phyloP scores from a whole-genome alignment of 2,329 filamentous ascomycete genomes.

The Fonsecaea multimorphosa region DNA sequence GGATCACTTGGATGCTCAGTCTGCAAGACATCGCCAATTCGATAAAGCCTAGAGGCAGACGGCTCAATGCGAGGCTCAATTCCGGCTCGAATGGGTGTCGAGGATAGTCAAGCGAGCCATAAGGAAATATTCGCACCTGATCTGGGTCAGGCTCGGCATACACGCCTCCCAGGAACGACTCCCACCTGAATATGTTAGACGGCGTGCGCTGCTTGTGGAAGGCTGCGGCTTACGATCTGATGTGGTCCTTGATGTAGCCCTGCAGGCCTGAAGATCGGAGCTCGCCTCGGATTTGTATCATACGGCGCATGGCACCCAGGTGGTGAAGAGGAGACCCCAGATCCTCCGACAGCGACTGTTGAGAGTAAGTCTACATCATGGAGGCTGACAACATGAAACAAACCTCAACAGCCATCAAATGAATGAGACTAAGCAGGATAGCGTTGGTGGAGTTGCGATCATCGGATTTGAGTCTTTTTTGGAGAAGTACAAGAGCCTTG shows the following conservation, averaged over 20 bases:
- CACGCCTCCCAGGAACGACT: not conserved
- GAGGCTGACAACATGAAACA: not conserved
- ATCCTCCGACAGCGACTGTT: slow-evolving; percentile 3
- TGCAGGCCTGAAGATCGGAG: slow-evolving; percentile 1
- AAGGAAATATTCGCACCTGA: slow-evolving; percentile 3
- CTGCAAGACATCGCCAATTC: slow-evolving; percentile 14
- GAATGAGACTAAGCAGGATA: slow-evolving; percentile 15
- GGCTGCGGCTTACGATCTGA: slow-evolving; percentile 9
- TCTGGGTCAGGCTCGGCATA: slow-evolving; percentile 6
- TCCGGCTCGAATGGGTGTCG: slow-evolving; percentile 4
- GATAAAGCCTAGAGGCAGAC: slow-evolving; percentile 5
- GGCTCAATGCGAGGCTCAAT: slow-evolving; percentile 4
- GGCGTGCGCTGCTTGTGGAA: not conserved
- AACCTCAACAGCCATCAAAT: slow-evolving; percentile 20
- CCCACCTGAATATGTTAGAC: slow-evolving; percentile 12
- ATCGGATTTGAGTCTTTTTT: not conserved
- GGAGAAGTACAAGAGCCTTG: slow-evolving; percentile 6
- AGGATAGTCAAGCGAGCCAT: slow-evolving; percentile 8
- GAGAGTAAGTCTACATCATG: not conserved
- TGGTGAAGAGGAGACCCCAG: slow-evolving; percentile 9
- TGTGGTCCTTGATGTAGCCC: slow-evolving; percentile 16
- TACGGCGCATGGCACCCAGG: slow-evolving; percentile 1
- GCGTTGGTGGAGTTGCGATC: not conserved
- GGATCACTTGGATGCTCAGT: slow-evolving; percentile 8
- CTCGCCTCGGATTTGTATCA: not conserved